Evolutionary conservation across 139 green algal genomes (phyloP).

Genomic region (Coccomyxa sp.): DNA sequence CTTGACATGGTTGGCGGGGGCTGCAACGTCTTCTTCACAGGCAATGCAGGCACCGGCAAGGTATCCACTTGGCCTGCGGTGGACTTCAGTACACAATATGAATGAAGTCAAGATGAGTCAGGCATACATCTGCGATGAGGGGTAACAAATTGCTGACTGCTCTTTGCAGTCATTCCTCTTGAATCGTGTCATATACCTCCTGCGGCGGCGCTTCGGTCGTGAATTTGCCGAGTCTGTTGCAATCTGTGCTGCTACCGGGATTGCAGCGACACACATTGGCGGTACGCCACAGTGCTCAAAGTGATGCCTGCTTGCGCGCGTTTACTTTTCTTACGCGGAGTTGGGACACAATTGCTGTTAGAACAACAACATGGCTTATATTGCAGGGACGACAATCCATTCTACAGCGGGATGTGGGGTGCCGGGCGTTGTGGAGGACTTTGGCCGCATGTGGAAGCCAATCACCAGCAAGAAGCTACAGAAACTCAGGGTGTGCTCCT

Average conservation of each 20-base stretch:
- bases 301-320: too few species aligned
- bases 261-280: constrained; percentile 65
- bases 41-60: constrained; percentile 51
- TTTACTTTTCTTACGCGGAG: neutral
- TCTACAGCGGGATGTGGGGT: neutral
- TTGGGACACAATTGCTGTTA: neutral
- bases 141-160: neutral
- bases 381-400: neutral
- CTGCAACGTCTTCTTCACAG: constrained; percentile 67
- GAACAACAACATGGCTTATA: neutral
- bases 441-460: too few species aligned
- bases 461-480: too few species aligned
- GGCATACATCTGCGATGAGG: neutral
- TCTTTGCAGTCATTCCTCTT: constrained; percentile 48
- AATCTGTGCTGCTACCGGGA: constrained; percentile 53
- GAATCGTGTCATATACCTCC: constrained; percentile 34
- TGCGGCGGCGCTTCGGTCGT: constrained; percentile 25
- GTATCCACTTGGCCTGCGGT: neutral
- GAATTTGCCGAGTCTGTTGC: constrained; percentile 42
- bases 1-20: constrained; percentile 39
- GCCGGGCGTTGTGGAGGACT: too few species aligned
- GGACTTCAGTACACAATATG: too few species aligned
- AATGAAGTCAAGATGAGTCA: neutral
- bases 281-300: constrained; percentile 16
- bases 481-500: too few species aligned